Evolutionary conservation across 2,329 filamentous ascomycete species (phyloP).

Genomic region (Elsinoe ampelina): DNA sequence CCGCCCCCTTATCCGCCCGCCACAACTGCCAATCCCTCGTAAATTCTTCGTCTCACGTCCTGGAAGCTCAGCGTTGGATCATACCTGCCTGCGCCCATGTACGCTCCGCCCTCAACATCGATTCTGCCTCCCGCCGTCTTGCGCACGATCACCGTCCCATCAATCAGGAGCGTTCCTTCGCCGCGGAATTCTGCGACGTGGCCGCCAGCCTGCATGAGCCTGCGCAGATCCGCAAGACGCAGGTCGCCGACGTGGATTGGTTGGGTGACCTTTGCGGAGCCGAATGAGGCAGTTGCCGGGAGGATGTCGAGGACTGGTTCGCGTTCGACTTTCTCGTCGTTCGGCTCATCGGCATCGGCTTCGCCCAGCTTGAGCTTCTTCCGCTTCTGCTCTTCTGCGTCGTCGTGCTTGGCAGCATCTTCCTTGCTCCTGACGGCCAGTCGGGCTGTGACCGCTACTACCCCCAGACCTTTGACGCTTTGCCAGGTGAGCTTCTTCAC

Average conservation of each 20-base stretch:
- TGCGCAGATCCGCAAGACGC: constrained; percentile 75
- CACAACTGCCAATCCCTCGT: constrained; percentile 87
- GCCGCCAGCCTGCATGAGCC: constrained; percentile 70
- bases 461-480: constrained; percentile 76
- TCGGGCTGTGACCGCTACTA: constrained; percentile 82
- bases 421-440: constrained; percentile 35
- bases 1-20: constrained; percentile 49
- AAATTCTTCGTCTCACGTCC: constrained; percentile 82
- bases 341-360: constrained; percentile 34
- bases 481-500: constrained; percentile 90
- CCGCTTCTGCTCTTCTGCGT: constrained; percentile 33
- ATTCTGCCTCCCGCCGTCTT: constrained; percentile 82
- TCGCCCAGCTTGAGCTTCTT: constrained; percentile 46
- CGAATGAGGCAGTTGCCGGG: constrained; percentile 52
- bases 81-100: constrained; percentile 32
- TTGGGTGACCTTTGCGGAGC: constrained; percentile 59
- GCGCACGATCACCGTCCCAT: constrained; percentile 76
- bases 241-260: constrained; percentile 93
- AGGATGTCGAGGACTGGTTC: constrained; percentile 50
- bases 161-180: constrained; percentile 83
- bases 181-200: constrained; percentile 88
- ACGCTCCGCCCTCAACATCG: constrained; percentile 71
- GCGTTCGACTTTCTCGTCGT: constrained; percentile 4
- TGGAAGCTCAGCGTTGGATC: constrained; percentile 53
- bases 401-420: constrained; percentile 31